Conservation (phyloP, 257 asterid genomes). For the Fraxinus americana region DNA sequence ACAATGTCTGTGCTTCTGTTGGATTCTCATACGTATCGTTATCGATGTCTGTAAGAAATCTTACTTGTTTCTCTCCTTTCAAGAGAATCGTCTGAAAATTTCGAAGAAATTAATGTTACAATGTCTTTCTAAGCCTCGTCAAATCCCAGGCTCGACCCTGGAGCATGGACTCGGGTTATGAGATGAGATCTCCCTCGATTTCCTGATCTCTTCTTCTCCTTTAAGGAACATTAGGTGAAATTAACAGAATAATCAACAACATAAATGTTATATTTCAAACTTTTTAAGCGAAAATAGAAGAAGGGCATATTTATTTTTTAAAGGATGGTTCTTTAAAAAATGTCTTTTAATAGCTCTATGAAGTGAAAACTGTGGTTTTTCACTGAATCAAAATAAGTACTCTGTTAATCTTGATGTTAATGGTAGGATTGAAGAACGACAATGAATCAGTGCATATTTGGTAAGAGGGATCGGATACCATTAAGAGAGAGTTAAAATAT, state of each 20-base stretch:
- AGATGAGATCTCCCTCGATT: background rate
- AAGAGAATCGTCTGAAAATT: background rate
- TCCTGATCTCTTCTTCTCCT: background rate
- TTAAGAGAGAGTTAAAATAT: no score
- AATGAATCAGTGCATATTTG: background rate
- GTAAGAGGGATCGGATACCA: background rate
- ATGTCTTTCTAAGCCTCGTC: background rate
- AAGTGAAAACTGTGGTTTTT: no score
- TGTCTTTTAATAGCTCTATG: no score
- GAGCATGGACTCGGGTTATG: background rate
- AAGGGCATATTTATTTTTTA: no score
- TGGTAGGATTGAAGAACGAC: no score
- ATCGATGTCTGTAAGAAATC: constrained; percentile 74
- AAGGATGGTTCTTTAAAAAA: background rate
- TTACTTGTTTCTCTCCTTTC: background rate
- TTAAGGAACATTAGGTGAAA: background rate
- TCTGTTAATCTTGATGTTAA: background rate
- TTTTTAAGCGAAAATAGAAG: background rate
- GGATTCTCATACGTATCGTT: constrained; percentile 80
- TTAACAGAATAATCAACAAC: background rate
- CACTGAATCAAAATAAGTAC: background rate
- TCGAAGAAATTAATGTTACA: background rate
- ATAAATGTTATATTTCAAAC: background rate
- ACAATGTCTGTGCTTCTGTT: constrained; percentile 38
- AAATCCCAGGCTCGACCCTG: background rate